These are phyloP conservation scores for Lepiota venenata DNA, from an alignment of 768 basidiomycete genomes.

Conservation along the genomic window DNA sequence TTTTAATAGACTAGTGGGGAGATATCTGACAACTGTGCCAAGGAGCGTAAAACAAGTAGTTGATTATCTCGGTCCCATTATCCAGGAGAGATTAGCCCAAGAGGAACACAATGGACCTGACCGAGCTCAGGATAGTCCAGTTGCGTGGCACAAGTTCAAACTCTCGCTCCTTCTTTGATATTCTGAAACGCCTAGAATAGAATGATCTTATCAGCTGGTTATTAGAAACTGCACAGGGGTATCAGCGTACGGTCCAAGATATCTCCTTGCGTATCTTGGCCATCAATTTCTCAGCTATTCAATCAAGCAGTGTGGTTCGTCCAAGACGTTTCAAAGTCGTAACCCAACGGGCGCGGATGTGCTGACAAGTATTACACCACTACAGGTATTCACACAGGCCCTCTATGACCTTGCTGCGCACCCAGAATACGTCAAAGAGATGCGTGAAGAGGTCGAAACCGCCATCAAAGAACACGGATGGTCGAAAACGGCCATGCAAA, in stretches of 20 bases:
- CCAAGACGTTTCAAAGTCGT: too few relatives aligned
- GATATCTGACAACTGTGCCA: constrained; percentile 11
- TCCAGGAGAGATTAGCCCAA: constrained; percentile 14
- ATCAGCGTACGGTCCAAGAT: constrained; percentile 19
- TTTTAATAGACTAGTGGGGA: constrained; percentile 9
- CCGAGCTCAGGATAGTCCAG: not conserved
- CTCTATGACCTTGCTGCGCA: constrained; percentile 31
- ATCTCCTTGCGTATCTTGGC: constrained; percentile 28
- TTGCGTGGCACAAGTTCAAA: not conserved
- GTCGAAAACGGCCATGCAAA: constrained; percentile 27
- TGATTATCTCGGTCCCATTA: constrained; percentile 9
- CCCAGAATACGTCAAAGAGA: constrained; percentile 26
- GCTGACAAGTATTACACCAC: not conserved
- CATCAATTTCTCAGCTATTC: constrained; percentile 38
- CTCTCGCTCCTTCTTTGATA: not conserved
- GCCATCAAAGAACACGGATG: constrained; percentile 30
- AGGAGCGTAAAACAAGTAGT: constrained; percentile 2
- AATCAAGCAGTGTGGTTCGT: constrained; percentile 37
- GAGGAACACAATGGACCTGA: not conserved
- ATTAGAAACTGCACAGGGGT: constrained; percentile 23
- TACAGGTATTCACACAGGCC: constrained; percentile 29
- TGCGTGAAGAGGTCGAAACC: constrained; percentile 39
- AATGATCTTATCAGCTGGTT: constrained; percentile 21
- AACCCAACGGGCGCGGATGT: too few relatives aligned
- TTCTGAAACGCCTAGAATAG: not conserved